A percentile compares a stretch with the other conserved stretches of the same genome.
Evolutionary conservation across 106 monocot species (phyloP).

Genomic region (Chionographis japonica): DNA sequence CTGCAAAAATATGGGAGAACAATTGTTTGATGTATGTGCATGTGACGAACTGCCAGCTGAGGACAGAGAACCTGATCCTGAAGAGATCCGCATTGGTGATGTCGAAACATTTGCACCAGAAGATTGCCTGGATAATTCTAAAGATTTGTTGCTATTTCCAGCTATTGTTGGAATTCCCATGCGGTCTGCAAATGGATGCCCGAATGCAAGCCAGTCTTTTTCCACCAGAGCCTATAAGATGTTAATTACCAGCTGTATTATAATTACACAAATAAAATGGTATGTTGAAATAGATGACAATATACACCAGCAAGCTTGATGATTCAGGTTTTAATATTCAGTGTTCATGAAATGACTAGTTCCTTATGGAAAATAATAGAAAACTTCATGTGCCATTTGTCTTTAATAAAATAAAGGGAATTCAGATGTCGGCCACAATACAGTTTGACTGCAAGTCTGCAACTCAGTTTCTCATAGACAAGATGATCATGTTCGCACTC

Average conservation of each 20-base stretch:
- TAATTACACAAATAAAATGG: too few species aligned
- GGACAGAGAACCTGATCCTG: constrained; percentile 35
- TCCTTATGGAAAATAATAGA: too few species aligned
- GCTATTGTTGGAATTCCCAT: constrained; percentile 75
- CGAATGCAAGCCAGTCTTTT: constrained; percentile 99
- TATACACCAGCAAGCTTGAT: too few species aligned
- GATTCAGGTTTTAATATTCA: too few species aligned
- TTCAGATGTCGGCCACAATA: too few species aligned
- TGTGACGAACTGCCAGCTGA: constrained; percentile 48
- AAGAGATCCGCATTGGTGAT: constrained; percentile 47
- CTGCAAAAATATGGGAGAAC: constrained; percentile 96
- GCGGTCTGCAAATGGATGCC: constrained; percentile 97
- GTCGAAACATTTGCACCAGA: constrained; percentile 48
- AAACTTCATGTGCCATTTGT: too few species aligned
- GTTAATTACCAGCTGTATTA: not conserved
- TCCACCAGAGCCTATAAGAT: constrained; percentile 75
- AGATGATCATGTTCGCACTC: too few species aligned
- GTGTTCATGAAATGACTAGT: too few species aligned
- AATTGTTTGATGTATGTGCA: constrained; percentile 64
- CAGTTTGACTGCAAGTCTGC: too few species aligned
- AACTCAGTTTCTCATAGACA: too few species aligned
- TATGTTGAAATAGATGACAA: too few species aligned
- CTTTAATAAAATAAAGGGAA: too few species aligned
- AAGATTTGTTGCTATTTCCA: constrained; percentile 30
- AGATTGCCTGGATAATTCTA: constrained; percentile 67